Conservation (phyloP, 1,139 yeast species). For the Sugiyamaella japonica region DNA sequence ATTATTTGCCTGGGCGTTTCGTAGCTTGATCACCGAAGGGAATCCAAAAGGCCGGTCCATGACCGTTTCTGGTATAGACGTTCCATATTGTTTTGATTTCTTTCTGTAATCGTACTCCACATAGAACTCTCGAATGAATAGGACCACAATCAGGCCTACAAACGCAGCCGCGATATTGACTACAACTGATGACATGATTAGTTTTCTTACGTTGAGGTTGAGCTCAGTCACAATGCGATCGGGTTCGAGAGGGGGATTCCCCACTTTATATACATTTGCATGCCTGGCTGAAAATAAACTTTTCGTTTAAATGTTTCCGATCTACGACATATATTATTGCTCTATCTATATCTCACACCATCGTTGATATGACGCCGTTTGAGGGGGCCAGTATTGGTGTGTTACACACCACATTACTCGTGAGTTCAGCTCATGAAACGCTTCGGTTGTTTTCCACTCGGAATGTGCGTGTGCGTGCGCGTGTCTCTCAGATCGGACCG, state of each 20-base stretch:
- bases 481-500: too few species aligned
- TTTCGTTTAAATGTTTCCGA: too few species aligned
- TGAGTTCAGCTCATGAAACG: too few species aligned
- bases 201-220: not conserved
- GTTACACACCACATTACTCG: too few species aligned
- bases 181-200: not conserved
- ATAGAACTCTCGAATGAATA: conserved; percentile 9
- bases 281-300: not conserved
- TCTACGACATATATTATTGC: too few species aligned
- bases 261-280: not conserved
- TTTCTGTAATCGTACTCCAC: conserved; percentile 16
- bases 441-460: too few species aligned
- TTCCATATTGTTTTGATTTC: conserved; percentile 18
- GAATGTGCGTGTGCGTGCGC: too few species aligned
- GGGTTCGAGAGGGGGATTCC: not conserved
- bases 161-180: not conserved
- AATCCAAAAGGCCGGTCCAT: conserved; percentile 28
- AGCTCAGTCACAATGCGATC: too few species aligned
- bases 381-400: too few species aligned
- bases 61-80: conserved; percentile 13
- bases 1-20: conserved; percentile 19
- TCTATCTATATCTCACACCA: too few species aligned
- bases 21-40: conserved; percentile 16
- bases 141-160: conserved; percentile 7
- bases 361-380: too few species aligned